Evolutionary conservation across 371 early-diverging fungal genomes (phyloP).

Genomic region (Lichtheimia corymbifera): DNA sequence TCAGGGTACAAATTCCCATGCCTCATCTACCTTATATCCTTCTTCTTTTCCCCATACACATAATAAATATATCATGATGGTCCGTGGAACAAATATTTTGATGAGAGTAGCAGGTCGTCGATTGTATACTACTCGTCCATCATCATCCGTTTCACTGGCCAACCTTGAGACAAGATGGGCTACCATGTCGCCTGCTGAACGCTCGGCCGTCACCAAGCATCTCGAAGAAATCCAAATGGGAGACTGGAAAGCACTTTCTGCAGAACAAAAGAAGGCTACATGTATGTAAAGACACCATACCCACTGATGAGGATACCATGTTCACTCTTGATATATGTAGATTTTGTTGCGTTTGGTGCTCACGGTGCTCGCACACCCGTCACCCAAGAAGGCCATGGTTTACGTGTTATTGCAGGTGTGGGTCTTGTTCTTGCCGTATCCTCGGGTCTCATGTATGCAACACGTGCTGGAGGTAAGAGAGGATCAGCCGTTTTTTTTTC

Average conservation of each 20-base stretch:
- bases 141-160: slow-evolving; percentile 58
- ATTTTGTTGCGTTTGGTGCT: slow-evolving; percentile 93
- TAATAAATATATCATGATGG: background rate
- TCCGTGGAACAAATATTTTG: background rate
- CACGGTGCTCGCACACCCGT: slow-evolving; percentile 88
- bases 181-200: slow-evolving; percentile 83
- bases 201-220: slow-evolving; percentile 76
- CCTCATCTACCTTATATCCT: background rate
- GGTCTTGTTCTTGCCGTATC: slow-evolving; percentile 57
- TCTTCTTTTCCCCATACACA: background rate
- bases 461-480: slow-evolving; percentile 63
- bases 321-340: slow-evolving; percentile 13
- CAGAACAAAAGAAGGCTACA: slow-evolving; percentile 94
- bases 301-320: background rate
- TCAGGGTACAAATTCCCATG: background rate
- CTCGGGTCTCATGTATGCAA: slow-evolving; percentile 64
- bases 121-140: background rate
- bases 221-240: slow-evolving; percentile 86
- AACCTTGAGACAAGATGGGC: slow-evolving; percentile 84
- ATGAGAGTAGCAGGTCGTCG: background rate
- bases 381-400: slow-evolving; percentile 70
- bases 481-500: background rate
- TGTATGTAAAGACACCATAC: slow-evolving; percentile 72
- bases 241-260: slow-evolving; percentile 90
- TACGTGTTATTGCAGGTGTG: slow-evolving; percentile 75